Percentiles rank a stretch among this genome's conserved stretches.
phyloP scores from a whole-genome alignment of 2,329 filamentous ascomycete species.

The Fusarium circinatum region DNA sequence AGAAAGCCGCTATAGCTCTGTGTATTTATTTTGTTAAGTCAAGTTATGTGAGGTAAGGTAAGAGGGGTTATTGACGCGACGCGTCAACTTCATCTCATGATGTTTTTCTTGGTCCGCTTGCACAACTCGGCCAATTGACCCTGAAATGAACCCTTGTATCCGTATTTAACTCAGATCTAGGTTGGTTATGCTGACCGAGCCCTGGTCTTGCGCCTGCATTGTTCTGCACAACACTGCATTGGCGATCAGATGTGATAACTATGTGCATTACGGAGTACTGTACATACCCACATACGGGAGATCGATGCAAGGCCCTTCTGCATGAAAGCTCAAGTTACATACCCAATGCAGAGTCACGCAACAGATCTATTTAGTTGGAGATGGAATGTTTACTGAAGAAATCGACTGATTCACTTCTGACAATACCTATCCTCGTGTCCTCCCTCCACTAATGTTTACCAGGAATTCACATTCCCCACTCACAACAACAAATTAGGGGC shows the following conservation, averaged over 20 bases:
- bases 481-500: constrained; percentile 16
- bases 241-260: constrained; percentile 35
- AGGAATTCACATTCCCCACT: constrained; percentile 19
- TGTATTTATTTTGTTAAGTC: constrained; percentile 9
- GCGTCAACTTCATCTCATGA: constrained; percentile 22
- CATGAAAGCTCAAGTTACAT: constrained; percentile 33
- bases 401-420: constrained; percentile 1
- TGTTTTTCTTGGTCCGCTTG: constrained; percentile 26
- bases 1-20: constrained; percentile 10
- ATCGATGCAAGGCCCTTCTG: constrained; percentile 42
- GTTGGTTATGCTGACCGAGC: constrained; percentile 14
- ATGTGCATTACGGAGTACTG: constrained; percentile 24
- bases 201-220: constrained; percentile 29
- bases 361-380: not conserved
- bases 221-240: constrained; percentile 44
- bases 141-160: not conserved
- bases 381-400: constrained; percentile 16
- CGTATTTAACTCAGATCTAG: constrained; percentile 5
- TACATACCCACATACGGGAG: constrained; percentile 25
- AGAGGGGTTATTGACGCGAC: constrained; percentile 31
- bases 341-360: constrained; percentile 11
- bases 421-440: not conserved
- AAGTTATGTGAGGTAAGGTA: constrained; percentile 6
- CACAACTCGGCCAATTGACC: constrained; percentile 11
- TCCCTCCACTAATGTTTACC: not conserved